phyloP scores from a whole-genome alignment of 441 rosid genomes.

The Macaranga tanarius region DNA sequence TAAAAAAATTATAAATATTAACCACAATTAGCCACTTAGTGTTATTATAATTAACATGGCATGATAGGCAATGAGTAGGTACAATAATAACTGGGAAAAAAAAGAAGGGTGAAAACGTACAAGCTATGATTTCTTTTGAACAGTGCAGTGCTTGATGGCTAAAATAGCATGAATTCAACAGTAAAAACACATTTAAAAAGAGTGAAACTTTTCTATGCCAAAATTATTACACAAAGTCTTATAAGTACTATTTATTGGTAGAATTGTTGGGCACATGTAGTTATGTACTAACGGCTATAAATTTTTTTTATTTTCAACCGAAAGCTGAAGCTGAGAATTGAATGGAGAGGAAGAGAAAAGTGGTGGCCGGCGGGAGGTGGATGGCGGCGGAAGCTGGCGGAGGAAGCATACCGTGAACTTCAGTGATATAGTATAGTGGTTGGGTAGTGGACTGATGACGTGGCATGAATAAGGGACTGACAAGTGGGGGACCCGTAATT shows the following conservation, averaged over 20 bases:
- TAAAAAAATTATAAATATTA: background rate
- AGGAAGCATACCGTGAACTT: background rate
- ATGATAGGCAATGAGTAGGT: background rate
- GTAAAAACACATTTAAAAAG: background rate
- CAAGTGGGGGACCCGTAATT: constrained; percentile 18
- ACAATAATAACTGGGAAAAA: background rate
- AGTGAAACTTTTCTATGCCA: background rate
- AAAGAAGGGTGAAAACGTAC: constrained; percentile 2
- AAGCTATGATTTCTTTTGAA: constrained; percentile 7
- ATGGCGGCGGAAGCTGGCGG: background rate
- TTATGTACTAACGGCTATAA: constrained; percentile 15
- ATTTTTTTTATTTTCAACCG: background rate
- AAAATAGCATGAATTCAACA: constrained; percentile 2
- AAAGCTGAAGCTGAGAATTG: background rate
- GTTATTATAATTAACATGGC: background rate
- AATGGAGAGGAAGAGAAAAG: background rate
- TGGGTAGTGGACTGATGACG: constrained; percentile 3
- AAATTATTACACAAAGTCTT: no score
- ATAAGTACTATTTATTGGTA: background rate
- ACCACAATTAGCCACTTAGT: background rate
- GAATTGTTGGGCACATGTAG: background rate
- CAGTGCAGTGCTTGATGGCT: background rate
- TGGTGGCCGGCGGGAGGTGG: background rate
- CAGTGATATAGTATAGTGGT: background rate
- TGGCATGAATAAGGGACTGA: background rate